These are phyloP conservation scores for Forsythia suspensa DNA, from an alignment of 257 asterid genomes.

Conservation along the genomic window DNA sequence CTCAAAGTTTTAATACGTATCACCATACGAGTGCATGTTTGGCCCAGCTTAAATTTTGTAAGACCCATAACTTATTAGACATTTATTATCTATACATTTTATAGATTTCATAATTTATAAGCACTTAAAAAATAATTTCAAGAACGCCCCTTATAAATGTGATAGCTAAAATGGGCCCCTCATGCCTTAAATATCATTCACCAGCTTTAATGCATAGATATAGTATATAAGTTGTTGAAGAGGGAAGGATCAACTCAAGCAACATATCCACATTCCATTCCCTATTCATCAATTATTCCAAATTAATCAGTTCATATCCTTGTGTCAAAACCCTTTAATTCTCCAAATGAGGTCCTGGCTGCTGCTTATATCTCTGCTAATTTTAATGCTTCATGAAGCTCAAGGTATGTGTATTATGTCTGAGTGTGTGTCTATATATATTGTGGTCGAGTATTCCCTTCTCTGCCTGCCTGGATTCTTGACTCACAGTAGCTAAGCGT, in stretches of 20 bases:
- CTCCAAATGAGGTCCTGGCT: slow-evolving; percentile 42
- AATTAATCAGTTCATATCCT: slow-evolving; percentile 4
- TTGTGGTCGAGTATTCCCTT: too few species aligned
- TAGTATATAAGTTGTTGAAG: slow-evolving; percentile 17
- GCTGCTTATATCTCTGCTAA: slow-evolving; percentile 33
- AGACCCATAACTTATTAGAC: too few species aligned
- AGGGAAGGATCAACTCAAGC: slow-evolving; percentile 17
- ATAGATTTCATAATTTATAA: too few species aligned
- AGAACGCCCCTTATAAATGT: too few species aligned
- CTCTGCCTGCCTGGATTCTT: too few species aligned
- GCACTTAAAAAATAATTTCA: too few species aligned
- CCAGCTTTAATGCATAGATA: neutral
- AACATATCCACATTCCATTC: slow-evolving; percentile 22
- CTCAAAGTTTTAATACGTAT: too few species aligned
- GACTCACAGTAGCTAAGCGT: too few species aligned
- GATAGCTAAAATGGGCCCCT: neutral
- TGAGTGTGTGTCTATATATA: neutral
- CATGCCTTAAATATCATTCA: neutral
- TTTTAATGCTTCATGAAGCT: slow-evolving; percentile 47
- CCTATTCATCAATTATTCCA: slow-evolving; percentile 2
- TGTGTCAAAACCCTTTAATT: slow-evolving; percentile 7
- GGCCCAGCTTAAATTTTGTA: too few species aligned
- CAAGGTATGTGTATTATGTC: slow-evolving; percentile 32
- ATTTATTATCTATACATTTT: too few species aligned
- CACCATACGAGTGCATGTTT: too few species aligned